These are phyloP conservation scores for Colletotrichum sojae DNA, from an alignment of 2,329 filamentous ascomycete genomes.

Conservation along the genomic window DNA sequence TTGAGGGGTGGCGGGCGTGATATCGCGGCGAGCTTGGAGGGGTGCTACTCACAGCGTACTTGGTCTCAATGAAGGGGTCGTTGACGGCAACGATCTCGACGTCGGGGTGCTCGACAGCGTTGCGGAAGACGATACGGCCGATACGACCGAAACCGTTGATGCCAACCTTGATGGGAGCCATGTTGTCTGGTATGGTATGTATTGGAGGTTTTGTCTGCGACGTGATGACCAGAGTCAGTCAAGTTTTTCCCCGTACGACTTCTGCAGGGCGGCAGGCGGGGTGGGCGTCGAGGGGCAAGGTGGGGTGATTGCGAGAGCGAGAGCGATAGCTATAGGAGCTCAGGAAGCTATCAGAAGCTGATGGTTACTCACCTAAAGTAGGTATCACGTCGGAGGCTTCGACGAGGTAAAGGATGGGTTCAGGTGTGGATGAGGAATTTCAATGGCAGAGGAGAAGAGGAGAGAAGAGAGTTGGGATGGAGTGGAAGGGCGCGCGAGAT, in stretches of 20 bases:
- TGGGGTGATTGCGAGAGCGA: constrained; percentile 19
- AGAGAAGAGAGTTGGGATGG: constrained; percentile 9
- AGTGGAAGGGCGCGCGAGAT: constrained; percentile 37
- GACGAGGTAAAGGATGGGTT: constrained; percentile 26
- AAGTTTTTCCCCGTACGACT: background rate
- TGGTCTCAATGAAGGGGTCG: constrained; percentile 98
- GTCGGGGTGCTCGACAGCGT: constrained; percentile 90
- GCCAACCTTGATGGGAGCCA: constrained; percentile 80
- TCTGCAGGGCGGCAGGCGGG: constrained; percentile 10
- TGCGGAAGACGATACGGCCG: constrained; percentile 99
- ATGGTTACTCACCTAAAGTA: constrained; percentile 10
- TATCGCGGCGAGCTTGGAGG: constrained; percentile 14
- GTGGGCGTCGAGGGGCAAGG: constrained; percentile 7
- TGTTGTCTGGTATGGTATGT: constrained; percentile 46
- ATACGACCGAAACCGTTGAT: constrained; percentile 99
- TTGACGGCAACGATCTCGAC: constrained; percentile 97
- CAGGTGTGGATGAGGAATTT: constrained; percentile 25
- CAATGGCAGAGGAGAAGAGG: constrained; percentile 28
- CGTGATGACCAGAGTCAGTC: constrained; percentile 15
- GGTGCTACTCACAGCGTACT: constrained; percentile 88
- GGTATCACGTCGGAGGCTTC: constrained; percentile 28
- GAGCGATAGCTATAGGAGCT: constrained; percentile 4
- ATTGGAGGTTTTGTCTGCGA: constrained; percentile 23
- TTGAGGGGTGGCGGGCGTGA: background rate
- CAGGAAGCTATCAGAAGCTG: constrained; percentile 19